Evolutionary conservation across 805 yeast species (phyloP).

Genomic region (Saccharomyces eubayanus): DNA sequence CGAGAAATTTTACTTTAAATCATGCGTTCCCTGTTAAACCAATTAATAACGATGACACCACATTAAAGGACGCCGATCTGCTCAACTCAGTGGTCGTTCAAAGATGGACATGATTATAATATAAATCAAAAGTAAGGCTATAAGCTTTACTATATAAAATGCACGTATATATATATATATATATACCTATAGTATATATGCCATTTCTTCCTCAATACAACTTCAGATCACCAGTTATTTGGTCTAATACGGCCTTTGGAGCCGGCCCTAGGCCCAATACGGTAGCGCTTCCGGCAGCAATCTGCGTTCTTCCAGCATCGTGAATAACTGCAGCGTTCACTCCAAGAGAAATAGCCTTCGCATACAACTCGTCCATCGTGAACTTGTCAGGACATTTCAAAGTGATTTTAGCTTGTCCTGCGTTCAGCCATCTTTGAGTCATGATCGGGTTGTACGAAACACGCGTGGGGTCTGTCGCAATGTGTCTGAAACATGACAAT

Average conservation of each 20-base stretch:
- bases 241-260: constrained; percentile 70
- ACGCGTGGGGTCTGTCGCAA: constrained; percentile 41
- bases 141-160: constrained; percentile 3
- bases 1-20: constrained; percentile 55
- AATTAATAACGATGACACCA: constrained; percentile 46
- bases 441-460: constrained; percentile 51
- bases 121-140: not conserved
- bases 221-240: constrained; percentile 71
- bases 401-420: constrained; percentile 93
- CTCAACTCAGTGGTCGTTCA: constrained; percentile 84
- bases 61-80: constrained; percentile 68
- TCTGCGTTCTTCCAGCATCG: constrained; percentile 96
- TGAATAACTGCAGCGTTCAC: constrained; percentile 75
- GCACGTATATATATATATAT: constrained; percentile 3
- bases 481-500: constrained; percentile 70
- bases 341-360: constrained; percentile 71
- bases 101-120: constrained; percentile 47
- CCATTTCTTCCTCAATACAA: constrained; percentile 40
- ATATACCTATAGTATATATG: constrained; percentile 1
- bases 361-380: constrained; percentile 64
- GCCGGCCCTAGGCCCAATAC: constrained; percentile 98
- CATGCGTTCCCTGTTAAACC: constrained; percentile 77
- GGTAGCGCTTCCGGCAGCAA: constrained; percentile 93
- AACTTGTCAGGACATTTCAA: constrained; percentile 64
- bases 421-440: constrained; percentile 65